Evolutionary conservation across 495 filamentous ascomycete species (phyloP), one percentile per base, ranked within the genome.

Genomic region (Podospora didyma): DNA sequence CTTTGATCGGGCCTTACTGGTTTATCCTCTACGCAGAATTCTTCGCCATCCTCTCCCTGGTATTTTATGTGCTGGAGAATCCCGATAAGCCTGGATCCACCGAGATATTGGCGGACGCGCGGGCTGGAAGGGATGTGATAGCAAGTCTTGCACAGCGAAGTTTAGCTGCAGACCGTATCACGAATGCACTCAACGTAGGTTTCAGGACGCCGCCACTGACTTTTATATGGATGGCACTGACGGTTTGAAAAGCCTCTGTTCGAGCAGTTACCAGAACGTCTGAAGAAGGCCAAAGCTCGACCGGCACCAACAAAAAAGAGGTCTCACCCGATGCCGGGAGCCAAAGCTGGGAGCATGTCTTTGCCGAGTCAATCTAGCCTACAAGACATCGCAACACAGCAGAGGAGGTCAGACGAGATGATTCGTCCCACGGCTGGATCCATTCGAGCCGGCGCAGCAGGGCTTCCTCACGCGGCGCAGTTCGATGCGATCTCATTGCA

Each of bases 1-100:
- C 95, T 11, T 80, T 98, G 21, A 88, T 89, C 62, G 94, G 94
- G 0, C 89, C 92, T 0, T 96, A 92, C 73, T 98, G 94, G 94
- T 97, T 96, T 62, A 89, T 88, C 47, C 90, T 96, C 74, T 97
- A 97, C 62, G 96, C 94, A 2, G 89, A 90, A 14, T 97, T 96
- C 73, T 97, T 96, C 69, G 87, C 92, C 21, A 91, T 97, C 44
- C 77, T 98, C 10, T 91, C 92, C 0, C 73, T 97, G 54, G 76
- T 96, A 14, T 98, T 92, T 72, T 97, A 87, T 63, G 90, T 90
- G 0, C 71, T 96, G 14, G 93, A 96, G 69, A 97, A 96, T 63
- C 89, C 89, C 17, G 84, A 92, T 55, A 90, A 87, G 60, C 67
- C 81, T 3, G 87, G 85, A n/a, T 82, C 89, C 37, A 75, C 83